These are phyloP conservation scores for Lichtheimia hyalospora DNA, from an alignment of 371 early-diverging fungal genomes.

Conservation along the genomic window DNA sequence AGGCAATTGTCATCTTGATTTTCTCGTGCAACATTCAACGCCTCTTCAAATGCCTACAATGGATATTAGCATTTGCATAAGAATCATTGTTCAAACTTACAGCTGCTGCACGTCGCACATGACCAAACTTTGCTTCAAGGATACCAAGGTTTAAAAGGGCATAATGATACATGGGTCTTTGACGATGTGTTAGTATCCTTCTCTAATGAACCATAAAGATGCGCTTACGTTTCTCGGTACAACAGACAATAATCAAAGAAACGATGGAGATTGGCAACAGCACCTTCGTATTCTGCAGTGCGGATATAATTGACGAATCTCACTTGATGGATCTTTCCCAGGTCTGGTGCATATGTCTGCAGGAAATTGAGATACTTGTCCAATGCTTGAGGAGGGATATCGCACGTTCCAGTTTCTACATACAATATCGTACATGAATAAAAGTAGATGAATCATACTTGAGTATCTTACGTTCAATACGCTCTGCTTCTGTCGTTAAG, in stretches of 20 bases:
- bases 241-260: conserved; percentile 33
- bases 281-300: conserved; percentile 37
- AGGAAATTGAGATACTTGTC: conserved; percentile 28
- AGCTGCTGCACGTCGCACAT: conserved; percentile 26
- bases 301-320: conserved; percentile 38
- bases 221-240: conserved; percentile 29
- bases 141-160: conserved; percentile 36
- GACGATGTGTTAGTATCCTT: not conserved
- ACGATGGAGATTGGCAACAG: conserved; percentile 25
- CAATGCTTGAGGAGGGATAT: conserved; percentile 24
- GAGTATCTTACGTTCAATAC: conserved; percentile 24
- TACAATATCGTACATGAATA: not conserved
- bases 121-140: conserved; percentile 42
- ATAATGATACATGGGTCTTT: conserved; percentile 37
- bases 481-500: conserved; percentile 28
- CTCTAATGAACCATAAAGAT: not conserved
- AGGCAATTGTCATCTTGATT: conserved; percentile 34
- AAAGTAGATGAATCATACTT: not conserved
- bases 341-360: conserved; percentile 22
- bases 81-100: conserved; percentile 11
- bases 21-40: conserved; percentile 32
- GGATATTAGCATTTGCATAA: not conserved
- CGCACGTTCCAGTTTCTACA: conserved; percentile 26
- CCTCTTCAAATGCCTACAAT: conserved; percentile 31
- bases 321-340: conserved; percentile 30